Base-by-base conservation (phyloP, 805 yeast species). In the Saccharomycopsis fodiens region DNA sequence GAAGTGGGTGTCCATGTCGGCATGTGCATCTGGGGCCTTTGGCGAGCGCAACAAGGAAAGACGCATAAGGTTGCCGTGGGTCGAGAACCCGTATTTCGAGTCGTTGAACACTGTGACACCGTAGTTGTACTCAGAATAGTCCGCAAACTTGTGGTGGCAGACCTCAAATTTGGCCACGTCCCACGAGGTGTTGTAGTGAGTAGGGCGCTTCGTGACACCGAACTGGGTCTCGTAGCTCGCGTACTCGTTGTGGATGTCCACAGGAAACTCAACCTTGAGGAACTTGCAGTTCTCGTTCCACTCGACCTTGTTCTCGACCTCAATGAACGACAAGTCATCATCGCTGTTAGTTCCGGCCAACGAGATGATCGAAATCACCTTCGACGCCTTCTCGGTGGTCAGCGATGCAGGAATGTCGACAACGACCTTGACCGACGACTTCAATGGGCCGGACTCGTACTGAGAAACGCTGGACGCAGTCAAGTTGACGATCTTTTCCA, bases 161-260 rank as follows among this genome's bases (percentile, higher is more conserved):
- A 88, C 96, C 64, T 91, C 98, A 62, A 91, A 91, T 61, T 88
- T 89, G 47, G 97, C 97, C 29, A 83, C 82, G 58, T 91, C 98
- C 97, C 97, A 91, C 1, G 86, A 69, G 0, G 98, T 91, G 61
- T 91, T 93, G 67, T 71, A 91, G 63, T 91, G 97, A 0, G 97
- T 91, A 40, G 97, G 95, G 54, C 97, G 77, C 57, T 76, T 79
- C 4, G 95, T 91, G 39, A 85, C 64, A 44, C 98, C 98, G 64
- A 85, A 91, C 61, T 89, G 96, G 2, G 97, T 88, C 62, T 91
- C 98, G 61, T 86, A 93, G 47, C 79, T 77, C 1, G 96, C 97
- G 45, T 58, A 71, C 17, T 89, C 93, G 34, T 76, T 72, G 54
- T 76, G 76, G 16, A 91, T 72, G 23, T 85, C 83, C 17, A 91